Percentiles rank a stretch among this genome's conserved stretches.
Evolutionary conservation across 1,284 basidiomycete species (phyloP).

Genomic region (Malassezia pachydermatis): DNA sequence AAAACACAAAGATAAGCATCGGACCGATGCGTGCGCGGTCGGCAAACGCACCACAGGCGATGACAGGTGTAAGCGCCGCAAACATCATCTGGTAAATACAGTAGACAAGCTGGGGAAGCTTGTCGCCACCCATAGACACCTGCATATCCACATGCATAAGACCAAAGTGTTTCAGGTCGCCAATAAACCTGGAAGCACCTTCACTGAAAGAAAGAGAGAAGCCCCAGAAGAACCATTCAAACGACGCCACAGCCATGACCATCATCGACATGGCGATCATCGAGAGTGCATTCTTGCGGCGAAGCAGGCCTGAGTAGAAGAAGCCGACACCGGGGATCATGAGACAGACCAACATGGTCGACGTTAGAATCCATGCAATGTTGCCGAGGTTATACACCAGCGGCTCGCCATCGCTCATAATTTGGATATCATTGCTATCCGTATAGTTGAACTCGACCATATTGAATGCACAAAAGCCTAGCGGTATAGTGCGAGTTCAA

Average conservation of each 20-base stretch:
- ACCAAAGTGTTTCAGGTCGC: slow-evolving; percentile 62
- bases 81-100: slow-evolving; percentile 84
- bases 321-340: slow-evolving; percentile 66
- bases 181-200: slow-evolving; percentile 50
- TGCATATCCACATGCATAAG: slow-evolving; percentile 68
- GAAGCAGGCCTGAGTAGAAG: slow-evolving; percentile 73
- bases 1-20: slow-evolving; percentile 74
- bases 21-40: slow-evolving; percentile 82
- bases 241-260: slow-evolving; percentile 63
- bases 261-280: slow-evolving; percentile 81
- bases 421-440: slow-evolving; percentile 18
- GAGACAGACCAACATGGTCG: slow-evolving; percentile 62
- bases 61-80: slow-evolving; percentile 57
- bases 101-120: slow-evolving; percentile 69
- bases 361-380: slow-evolving; percentile 52
- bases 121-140: slow-evolving; percentile 54
- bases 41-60: slow-evolving; percentile 81
- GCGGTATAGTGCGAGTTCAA: too few relatives aligned
- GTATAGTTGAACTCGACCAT: slow-evolving; percentile 28
- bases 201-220: slow-evolving; percentile 50
- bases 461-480: too few relatives aligned
- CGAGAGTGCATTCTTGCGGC: slow-evolving; percentile 80
- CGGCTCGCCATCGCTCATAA: slow-evolving; percentile 11
- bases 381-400: slow-evolving; percentile 51
- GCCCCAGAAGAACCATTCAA: slow-evolving; percentile 54